These are phyloP conservation scores for Parasitella parasitica DNA, from an alignment of 371 early-diverging fungal genomes.

Conservation along the genomic window DNA sequence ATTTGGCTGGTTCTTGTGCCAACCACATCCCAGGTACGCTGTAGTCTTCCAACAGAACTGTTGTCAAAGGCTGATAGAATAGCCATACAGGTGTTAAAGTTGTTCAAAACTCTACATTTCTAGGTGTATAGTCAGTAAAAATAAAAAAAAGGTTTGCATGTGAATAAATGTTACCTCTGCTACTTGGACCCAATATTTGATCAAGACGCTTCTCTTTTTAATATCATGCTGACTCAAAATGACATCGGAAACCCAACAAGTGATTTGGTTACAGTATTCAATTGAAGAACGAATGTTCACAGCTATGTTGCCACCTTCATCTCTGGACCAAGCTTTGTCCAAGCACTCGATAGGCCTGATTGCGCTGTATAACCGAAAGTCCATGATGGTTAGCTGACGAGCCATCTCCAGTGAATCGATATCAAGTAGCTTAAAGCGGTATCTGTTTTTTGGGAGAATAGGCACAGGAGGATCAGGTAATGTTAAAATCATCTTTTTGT, in stretches of 20 bases:
- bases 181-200: slow-evolving; percentile 84
- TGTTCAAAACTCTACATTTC: slow-evolving; percentile 76
- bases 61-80: slow-evolving; percentile 88
- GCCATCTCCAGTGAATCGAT: slow-evolving; percentile 92
- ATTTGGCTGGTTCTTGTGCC: slow-evolving; percentile 35
- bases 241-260: slow-evolving; percentile 83
- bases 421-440: slow-evolving; percentile 72
- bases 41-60: slow-evolving; percentile 85
- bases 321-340: slow-evolving; percentile 83
- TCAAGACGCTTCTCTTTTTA: slow-evolving; percentile 69
- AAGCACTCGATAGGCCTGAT: slow-evolving; percentile 86
- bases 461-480: slow-evolving; percentile 63
- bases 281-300: slow-evolving; percentile 74
- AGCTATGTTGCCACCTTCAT: slow-evolving; percentile 32
- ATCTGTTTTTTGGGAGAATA: slow-evolving; percentile 66
- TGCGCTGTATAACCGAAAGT: slow-evolving; percentile 72
- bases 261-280: slow-evolving; percentile 67
- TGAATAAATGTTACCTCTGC: slow-evolving; percentile 63
- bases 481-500: slow-evolving; percentile 69
- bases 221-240: slow-evolving; percentile 79
- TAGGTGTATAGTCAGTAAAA: too few species aligned
- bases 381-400: slow-evolving; percentile 90
- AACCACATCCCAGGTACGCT: slow-evolving; percentile 78
- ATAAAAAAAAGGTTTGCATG: too few species aligned
- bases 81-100: slow-evolving; percentile 91